phyloP scores from a whole-genome alignment of 208 protist genomes.

The Leishmania gerbilli region DNA sequence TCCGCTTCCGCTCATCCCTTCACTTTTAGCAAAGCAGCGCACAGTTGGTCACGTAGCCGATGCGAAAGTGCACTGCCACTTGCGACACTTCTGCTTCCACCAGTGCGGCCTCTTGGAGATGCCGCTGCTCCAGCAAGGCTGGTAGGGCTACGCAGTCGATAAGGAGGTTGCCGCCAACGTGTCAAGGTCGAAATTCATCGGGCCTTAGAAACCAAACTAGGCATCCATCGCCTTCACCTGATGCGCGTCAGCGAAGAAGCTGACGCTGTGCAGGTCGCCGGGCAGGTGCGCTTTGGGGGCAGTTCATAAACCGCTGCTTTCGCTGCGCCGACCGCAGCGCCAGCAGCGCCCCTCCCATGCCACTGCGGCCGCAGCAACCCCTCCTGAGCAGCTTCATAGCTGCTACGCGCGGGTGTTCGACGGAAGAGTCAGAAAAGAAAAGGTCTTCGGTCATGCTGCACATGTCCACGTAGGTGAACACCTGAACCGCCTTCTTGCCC shows the following conservation, averaged over 20 bases:
- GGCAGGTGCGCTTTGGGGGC: conserved; percentile 38
- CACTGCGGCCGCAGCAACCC: conserved; percentile 27
- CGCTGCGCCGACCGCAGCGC: conserved; percentile 32
- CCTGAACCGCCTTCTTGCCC: conserved; percentile 41
- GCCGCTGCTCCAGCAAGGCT: conserved; percentile 21
- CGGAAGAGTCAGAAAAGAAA: conserved; percentile 38
- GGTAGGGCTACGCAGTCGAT: conserved; percentile 39
- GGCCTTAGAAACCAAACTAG: conserved; percentile 39
- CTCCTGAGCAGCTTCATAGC: conserved; percentile 38
- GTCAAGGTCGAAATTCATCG: conserved; percentile 44
- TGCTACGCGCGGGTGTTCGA: conserved; percentile 32
- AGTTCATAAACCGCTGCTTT: conserved; percentile 47
- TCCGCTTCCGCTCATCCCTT: background rate
- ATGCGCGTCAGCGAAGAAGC: conserved; percentile 33
- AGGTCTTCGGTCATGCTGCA: conserved; percentile 45
- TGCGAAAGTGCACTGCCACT: background rate
- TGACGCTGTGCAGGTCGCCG: conserved; percentile 42
- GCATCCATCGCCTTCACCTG: conserved; percentile 43
- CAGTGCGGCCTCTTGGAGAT: background rate
- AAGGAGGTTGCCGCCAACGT: conserved; percentile 36
- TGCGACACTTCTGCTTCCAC: background rate
- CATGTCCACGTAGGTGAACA: conserved; percentile 39
- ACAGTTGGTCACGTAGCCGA: background rate
- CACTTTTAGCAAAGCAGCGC: background rate
- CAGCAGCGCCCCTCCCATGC: conserved; percentile 20